phyloP scores from a whole-genome alignment of 169 alveolate species.

The Plasmodium chabaudi region DNA sequence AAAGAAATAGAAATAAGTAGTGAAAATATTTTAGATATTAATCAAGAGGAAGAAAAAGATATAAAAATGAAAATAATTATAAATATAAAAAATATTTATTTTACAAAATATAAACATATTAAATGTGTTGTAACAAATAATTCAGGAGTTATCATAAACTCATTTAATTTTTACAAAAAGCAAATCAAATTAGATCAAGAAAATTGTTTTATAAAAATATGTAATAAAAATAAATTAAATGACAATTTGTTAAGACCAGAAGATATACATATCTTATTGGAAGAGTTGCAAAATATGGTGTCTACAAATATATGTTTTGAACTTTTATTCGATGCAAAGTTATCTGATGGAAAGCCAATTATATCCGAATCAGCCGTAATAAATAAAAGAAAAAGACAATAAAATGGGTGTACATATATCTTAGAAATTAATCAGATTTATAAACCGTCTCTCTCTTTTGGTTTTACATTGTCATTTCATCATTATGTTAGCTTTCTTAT shows the following conservation, averaged over 20 bases:
- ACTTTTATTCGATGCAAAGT: conserved; percentile 17
- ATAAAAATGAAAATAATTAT: conserved; percentile 41
- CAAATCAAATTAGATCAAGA: conserved; percentile 22
- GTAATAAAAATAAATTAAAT: conserved; percentile 26
- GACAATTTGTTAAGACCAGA: background rate
- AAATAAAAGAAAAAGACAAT: background rate
- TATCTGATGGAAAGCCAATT: conserved; percentile 13
- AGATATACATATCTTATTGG: conserved; percentile 16
- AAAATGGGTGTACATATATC: background rate
- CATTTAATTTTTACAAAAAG: conserved; percentile 44
- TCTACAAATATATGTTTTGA: conserved; percentile 27
- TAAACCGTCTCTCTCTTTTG: background rate
- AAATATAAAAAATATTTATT: conserved; percentile 53
- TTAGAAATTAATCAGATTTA: background rate
- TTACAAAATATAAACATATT: conserved; percentile 40
- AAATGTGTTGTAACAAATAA: conserved; percentile 68
- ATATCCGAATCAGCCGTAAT: conserved; percentile 30
- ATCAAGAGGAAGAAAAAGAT: conserved; percentile 1
- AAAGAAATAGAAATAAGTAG: background rate
- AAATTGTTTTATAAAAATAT: conserved; percentile 45
- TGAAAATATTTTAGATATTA: background rate
- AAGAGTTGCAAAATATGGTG: conserved; percentile 23
- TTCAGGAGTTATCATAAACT: conserved; percentile 36
- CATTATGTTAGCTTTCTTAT: too few relatives aligned
- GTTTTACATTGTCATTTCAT: background rate